Evolutionary conservation across 1,284 basidiomycete species (phyloP), one percentile per base, ranked within the genome.

Genomic region (Cryptococcus sp.): DNA sequence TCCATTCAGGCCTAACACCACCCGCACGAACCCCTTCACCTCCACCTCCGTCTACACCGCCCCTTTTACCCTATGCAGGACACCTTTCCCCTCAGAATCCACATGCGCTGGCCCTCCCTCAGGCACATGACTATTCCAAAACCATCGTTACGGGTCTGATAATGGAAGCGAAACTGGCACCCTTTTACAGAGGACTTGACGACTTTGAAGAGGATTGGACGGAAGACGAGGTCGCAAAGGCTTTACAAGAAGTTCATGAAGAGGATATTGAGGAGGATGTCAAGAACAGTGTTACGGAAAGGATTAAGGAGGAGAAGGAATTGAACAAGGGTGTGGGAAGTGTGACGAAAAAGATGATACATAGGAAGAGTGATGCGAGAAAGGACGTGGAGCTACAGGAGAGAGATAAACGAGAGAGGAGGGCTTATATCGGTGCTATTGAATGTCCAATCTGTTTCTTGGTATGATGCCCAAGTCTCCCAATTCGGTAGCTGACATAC

Each of bases 391-490:
- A 70, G 31, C 59, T 59, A 37, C 64, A 64, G 43, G 74, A 74
- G 47, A 82, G 85, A 73, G 86, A 89, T 48, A 62, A 59, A 45
- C 57, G 70, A 44, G 90, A 92, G 70, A 86, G 84, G 43, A 81
- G 83, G 55, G 79, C 91, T 44, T 97, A 96, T 76, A 79, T 83
- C 59, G 84, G 84, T 41, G 89, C 91, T n/a, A 79, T 86, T 37
- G 96, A 98, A 74, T 98, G 94, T 78, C 94, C 94, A n/a, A 98
- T 98, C 63, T 98, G 94, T 77, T 98, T 98, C 78, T 80, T 98
- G 73, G 93, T 96, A 64, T n/a, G n/a, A n/a, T n/a, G n/a, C n/a
- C n/a, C n/a, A n/a, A 72, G 90, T 84, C 43, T 44, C 52, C 50
- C 3, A 18, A 11, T n/a, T 21, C 13, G 46, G 16, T 31, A 46